Percentiles rank a stretch among this genome's conserved stretches.
Conservation (phyloP, 2,329 filamentous ascomycete species). For the Calonectria multiphialidica region DNA sequence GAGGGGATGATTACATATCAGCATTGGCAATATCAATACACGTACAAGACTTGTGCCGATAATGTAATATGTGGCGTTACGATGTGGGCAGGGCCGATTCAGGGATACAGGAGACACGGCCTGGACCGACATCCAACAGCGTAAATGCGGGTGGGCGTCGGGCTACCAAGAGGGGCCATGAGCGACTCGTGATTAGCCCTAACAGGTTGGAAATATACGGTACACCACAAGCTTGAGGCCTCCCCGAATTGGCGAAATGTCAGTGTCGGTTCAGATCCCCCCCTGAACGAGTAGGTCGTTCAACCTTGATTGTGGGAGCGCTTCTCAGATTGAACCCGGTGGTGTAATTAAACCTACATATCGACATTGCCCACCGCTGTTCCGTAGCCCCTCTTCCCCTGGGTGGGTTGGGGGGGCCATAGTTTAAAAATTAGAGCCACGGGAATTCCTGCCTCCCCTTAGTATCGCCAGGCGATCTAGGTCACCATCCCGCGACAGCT, state of each 20-base stretch:
- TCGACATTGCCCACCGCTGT: conserved; percentile 13
- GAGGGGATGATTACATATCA: not conserved
- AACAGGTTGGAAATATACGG: not conserved
- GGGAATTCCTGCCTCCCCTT: not conserved
- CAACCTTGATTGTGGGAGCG: not conserved
- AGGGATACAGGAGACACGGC: not conserved
- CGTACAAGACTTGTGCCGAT: not conserved
- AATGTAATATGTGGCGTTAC: not conserved
- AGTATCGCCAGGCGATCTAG: not conserved
- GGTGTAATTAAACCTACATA: conserved; percentile 23
- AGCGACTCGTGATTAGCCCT: not conserved
- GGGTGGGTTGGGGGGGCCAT: not conserved
- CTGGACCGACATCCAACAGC: not conserved
- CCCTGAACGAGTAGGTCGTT: not conserved
- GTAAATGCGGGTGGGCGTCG: not conserved
- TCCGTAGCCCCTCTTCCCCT: conserved; percentile 5
- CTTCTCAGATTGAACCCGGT: conserved; percentile 9
- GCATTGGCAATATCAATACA: not conserved
- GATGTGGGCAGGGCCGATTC: not conserved
- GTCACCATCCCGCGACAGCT: not conserved
- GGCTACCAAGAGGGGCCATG: not conserved
- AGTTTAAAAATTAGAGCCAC: not conserved
- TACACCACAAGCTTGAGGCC: not conserved
- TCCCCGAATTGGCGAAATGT: not conserved
- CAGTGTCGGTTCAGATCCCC: not conserved